A percentile compares a stretch with the other conserved stretches of the same genome.
Evolutionary conservation across 164 flowering plant genomes (phyloP).

Genomic region (Brasenia schreberi): DNA sequence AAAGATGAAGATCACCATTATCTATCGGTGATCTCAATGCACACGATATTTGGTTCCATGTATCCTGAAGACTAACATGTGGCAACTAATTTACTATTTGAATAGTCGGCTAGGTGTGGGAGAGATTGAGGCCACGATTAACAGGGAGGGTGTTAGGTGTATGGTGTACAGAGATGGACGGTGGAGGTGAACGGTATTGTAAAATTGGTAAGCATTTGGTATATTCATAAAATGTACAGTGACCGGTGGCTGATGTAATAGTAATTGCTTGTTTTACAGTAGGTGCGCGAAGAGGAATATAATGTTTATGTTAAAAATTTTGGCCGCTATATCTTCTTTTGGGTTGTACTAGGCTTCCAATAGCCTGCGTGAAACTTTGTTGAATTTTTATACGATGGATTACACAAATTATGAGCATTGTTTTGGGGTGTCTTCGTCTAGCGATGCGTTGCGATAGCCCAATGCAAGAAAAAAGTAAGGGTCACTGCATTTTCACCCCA

Average conservation of each 20-base stretch:
- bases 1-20: not conserved
- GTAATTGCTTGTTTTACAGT: not conserved
- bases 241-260: not conserved
- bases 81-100: not conserved
- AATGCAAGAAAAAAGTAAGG: no score
- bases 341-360: no score
- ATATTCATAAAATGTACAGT: not conserved
- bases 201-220: not conserved
- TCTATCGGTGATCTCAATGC: not conserved
- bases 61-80: not conserved
- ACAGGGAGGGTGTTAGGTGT: not conserved
- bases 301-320: not conserved
- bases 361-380: no score
- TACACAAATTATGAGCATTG: no score
- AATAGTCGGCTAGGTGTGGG: not conserved
- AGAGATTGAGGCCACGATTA: not conserved
- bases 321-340: not conserved
- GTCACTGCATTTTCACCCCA: no score
- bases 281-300: not conserved
- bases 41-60: not conserved
- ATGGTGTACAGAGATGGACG: not conserved
- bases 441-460: no score
- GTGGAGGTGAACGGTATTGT: not conserved
- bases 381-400: no score
- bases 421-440: no score